These are phyloP conservation scores for Francoa sonchifolia DNA, from an alignment of 441 rosid genomes.

Conservation along the genomic window DNA sequence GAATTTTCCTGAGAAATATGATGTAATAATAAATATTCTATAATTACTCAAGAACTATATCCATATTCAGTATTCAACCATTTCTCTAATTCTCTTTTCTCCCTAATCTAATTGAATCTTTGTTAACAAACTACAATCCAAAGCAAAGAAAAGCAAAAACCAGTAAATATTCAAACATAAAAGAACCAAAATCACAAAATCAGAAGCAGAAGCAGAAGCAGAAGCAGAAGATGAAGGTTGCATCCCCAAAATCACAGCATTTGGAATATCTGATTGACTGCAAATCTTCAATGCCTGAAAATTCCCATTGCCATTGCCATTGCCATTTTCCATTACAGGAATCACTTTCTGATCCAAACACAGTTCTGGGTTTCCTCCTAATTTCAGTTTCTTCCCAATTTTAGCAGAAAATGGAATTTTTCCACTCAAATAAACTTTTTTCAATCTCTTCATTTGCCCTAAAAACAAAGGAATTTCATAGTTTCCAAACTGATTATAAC, in stretches of 20 bases:
- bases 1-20: too few relatives aligned
- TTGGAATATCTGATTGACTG: constrained; percentile 17
- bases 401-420: constrained; percentile 39
- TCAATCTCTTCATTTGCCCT: constrained; percentile 27
- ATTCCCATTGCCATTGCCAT: constrained; percentile 9
- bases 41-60: too few relatives aligned
- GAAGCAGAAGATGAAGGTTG: too few relatives aligned
- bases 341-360: constrained; percentile 27
- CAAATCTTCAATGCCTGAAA: constrained; percentile 24
- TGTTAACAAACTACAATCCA: too few relatives aligned
- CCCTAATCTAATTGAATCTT: too few relatives aligned
- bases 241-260: constrained; percentile 10
- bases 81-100: too few relatives aligned
- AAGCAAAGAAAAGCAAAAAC: too few relatives aligned
- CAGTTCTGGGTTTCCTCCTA: constrained; percentile 35
- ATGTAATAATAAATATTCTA: too few relatives aligned
- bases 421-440: constrained; percentile 47
- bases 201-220: constrained; percentile 11
- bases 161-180: too few relatives aligned
- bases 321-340: too few relatives aligned
- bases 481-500: constrained; percentile 42
- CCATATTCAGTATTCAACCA: too few relatives aligned
- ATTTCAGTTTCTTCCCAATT: constrained; percentile 33
- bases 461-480: constrained; percentile 41
- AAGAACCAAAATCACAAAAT: too few relatives aligned